Evolutionary conservation across 768 basidiomycete species (phyloP).

Genomic region (Amanita brunnescens): DNA sequence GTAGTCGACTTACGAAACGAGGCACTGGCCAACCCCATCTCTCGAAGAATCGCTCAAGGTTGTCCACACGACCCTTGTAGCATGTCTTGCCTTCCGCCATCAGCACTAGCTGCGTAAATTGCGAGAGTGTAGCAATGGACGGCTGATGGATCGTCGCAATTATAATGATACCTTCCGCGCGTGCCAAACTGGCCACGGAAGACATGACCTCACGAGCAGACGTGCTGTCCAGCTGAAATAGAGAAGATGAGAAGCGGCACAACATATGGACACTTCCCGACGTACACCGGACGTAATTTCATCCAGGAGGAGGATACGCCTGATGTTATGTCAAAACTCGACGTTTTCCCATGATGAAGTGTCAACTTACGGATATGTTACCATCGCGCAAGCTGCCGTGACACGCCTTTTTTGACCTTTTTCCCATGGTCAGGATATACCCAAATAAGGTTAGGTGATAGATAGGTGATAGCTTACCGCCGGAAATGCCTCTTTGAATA

Average conservation of each 20-base stretch:
- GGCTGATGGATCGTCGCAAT: slow-evolving; percentile 67
- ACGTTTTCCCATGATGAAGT: background rate
- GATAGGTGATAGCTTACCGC: background rate
- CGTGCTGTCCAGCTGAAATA: slow-evolving; percentile 36
- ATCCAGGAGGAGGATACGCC: background rate
- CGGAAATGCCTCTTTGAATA: background rate
- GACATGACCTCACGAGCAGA: slow-evolving; percentile 34
- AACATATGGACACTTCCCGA: background rate
- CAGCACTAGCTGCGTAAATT: slow-evolving; percentile 53
- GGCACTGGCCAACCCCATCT: slow-evolving; percentile 30
- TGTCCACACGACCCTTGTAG: slow-evolving; percentile 33
- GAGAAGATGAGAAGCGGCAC: background rate
- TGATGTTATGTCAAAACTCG: background rate
- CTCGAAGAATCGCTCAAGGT: slow-evolving; percentile 30
- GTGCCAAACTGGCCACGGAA: slow-evolving; percentile 35
- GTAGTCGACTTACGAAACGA: slow-evolving; percentile 24
- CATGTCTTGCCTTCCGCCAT: slow-evolving; percentile 44
- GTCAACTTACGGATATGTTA: slow-evolving; percentile 38
- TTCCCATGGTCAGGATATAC: background rate
- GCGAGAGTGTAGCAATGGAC: slow-evolving; percentile 45
- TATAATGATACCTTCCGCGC: slow-evolving; percentile 42
- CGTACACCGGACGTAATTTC: background rate
- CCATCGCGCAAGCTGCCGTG: slow-evolving; percentile 51
- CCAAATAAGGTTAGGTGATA: background rate
- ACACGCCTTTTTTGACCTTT: slow-evolving; percentile 54